Percentiles rank a stretch among this genome's conserved stretches.
These are phyloP conservation scores for Comarum palustre DNA, from an alignment of 306 rosid species.

Conservation along the genomic window DNA sequence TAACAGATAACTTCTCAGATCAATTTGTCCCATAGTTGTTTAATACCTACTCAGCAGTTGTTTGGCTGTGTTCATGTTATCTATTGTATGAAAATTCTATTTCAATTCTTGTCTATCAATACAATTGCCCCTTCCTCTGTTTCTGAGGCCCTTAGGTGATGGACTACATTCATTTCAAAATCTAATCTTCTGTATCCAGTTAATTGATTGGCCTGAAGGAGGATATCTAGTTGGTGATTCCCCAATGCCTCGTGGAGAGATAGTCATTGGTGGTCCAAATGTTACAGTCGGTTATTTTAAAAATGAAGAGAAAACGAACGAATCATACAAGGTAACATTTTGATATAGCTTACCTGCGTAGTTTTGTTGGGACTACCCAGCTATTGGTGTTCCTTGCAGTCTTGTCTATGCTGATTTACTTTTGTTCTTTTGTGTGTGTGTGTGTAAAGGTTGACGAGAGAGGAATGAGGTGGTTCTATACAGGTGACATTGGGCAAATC, in stretches of 20 bases:
- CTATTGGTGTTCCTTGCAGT: constrained; percentile 3
- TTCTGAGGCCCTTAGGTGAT: background rate
- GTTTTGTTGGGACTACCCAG: constrained; percentile 6
- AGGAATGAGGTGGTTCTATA: constrained; percentile 92
- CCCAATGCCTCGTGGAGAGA: constrained; percentile 94
- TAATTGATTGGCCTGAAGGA: constrained; percentile 90
- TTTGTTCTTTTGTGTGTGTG: background rate
- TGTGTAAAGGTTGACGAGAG: constrained; percentile 68
- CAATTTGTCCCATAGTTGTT: constrained; percentile 1
- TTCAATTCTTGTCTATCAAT: background rate
- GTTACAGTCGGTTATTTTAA: constrained; percentile 91
- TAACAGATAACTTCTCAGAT: constrained; percentile 3
- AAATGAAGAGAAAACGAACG: constrained; percentile 82
- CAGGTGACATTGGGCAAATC: constrained; percentile 84
- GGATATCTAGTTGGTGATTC: constrained; percentile 65
- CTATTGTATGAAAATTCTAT: background rate
- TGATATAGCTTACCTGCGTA: background rate
- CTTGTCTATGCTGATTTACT: background rate
- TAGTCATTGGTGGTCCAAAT: constrained; percentile 89
- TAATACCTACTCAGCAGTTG: background rate
- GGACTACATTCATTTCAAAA: constrained; percentile 10
- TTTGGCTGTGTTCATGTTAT: constrained; percentile 1
- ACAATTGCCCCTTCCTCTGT: background rate
- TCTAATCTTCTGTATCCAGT: constrained; percentile 46
- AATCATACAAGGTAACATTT: constrained; percentile 75